Evolutionary conservation across 164 flowering plant species (phyloP), one percentile per base, ranked within the genome.

Genomic region (Stephania japonica): DNA sequence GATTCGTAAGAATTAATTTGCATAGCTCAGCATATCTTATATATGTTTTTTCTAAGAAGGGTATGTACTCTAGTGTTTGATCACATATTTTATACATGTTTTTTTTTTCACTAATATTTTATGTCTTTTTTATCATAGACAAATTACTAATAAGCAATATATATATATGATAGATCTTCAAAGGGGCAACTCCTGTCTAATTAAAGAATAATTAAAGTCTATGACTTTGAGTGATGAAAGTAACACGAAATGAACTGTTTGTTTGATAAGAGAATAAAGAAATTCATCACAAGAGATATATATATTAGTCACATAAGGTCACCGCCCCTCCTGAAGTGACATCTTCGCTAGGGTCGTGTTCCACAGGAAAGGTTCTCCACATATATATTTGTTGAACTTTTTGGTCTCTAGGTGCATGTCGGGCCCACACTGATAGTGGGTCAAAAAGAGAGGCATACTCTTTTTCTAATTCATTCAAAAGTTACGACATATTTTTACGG

Each of bases 341-440:
- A 59, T 59, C 38, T 59, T 59, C 6, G 9, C 24, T 19, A 16
- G 21, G 64, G 64, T 19, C 4, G 38, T 32, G 38, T 32, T 32
- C 1, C 38, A 32, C 38, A 32, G 2, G 4, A 32, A 32, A 32
- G 38, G 3, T 2, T 32, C 38, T 32, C 38, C 38, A 4, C 38
- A 32, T n/a, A n/a, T n/a, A 32, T 11, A 63, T 26, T 53, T 53
- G n/a, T 65, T 65, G 42, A 65, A 65, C 68, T 65, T 65, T 65
- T 25, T 26, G 50, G 9, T 13, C 10, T n/a, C 18, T 24, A 24
- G 11, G 9, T 44, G 53, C n/a, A 9, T 43, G 23, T 18, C 11
- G 47, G 73, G 73, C 25, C 44, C 73, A 71, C 61, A 25, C 42
- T 44, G 69, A 42, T 24, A 42, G 27, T 70, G 72, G 42, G 38